phyloP scores from a whole-genome alignment of 2,329 filamentous ascomycete genomes.

The Botryotinia convoluta region DNA sequence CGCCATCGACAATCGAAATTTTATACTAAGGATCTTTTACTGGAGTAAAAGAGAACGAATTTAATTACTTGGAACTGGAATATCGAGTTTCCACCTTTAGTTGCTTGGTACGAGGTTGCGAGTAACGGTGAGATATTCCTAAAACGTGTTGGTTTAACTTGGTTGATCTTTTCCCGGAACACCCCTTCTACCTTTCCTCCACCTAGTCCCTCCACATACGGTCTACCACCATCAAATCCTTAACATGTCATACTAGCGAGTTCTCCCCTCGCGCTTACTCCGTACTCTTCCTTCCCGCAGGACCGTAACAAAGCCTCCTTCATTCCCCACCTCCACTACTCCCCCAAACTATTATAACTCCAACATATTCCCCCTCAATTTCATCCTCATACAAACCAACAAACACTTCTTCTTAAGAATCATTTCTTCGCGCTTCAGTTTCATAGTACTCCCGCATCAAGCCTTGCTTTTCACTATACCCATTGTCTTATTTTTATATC shows the following conservation, averaged over 20 bases:
- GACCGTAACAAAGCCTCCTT: conserved; percentile 4
- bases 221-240: background rate
- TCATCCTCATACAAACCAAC: background rate
- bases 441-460: background rate
- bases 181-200: background rate
- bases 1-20: conserved; percentile 9
- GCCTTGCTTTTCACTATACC: background rate
- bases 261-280: background rate
- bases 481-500: background rate
- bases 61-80: background rate
- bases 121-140: background rate
- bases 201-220: background rate
- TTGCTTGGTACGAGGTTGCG: background rate
- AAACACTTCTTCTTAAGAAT: conserved; percentile 4
- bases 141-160: background rate
- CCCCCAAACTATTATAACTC: conserved; percentile 1
- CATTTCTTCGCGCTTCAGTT: background rate
- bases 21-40: background rate
- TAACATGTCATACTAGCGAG: background rate
- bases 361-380: background rate
- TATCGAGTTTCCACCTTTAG: background rate
- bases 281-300: background rate
- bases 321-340: background rate
- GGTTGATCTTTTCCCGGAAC: conserved; percentile 4
- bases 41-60: background rate